These are phyloP conservation scores for Brasilioporus rufonigricans DNA, from an alignment of 768 basidiomycete genomes.

Conservation along the genomic window DNA sequence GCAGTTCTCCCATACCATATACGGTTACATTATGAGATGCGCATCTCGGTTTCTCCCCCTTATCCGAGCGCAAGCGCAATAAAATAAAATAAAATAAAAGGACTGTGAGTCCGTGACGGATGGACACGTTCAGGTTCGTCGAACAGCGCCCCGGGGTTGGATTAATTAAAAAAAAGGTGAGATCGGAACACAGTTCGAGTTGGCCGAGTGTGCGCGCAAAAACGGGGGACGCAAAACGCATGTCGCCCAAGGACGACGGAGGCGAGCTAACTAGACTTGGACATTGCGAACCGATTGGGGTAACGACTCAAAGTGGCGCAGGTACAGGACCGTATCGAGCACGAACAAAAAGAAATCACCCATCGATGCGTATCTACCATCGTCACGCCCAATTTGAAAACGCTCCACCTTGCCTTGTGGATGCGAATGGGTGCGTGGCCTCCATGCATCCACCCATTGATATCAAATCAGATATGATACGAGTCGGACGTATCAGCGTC, in stretches of 20 bases:
- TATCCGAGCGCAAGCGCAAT: constrained; percentile 1
- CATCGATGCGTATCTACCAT: neutral
- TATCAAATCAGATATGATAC: neutral
- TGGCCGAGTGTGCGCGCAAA: too few relatives aligned
- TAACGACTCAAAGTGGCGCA: neutral
- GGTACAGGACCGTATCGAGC: neutral
- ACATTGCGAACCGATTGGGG: neutral
- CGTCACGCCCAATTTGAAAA: constrained; percentile 20
- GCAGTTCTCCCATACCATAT: constrained; percentile 17
- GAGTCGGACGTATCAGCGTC: neutral
- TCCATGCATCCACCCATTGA: neutral
- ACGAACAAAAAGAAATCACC: neutral
- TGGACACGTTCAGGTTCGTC: constrained; percentile 21
- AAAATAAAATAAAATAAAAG: neutral
- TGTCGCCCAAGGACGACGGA: neutral
- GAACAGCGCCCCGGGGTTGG: neutral
- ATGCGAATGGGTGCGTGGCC: neutral
- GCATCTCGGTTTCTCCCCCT: constrained; percentile 2
- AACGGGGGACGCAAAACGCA: neutral
- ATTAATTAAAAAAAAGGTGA: neutral
- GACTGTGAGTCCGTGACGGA: neutral
- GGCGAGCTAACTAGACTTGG: neutral
- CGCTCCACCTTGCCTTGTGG: constrained; percentile 20
- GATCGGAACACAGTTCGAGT: neutral
- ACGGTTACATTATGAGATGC: constrained; percentile 21